Percentiles rank a stretch among this genome's conserved stretches.
Conservation (phyloP, 768 basidiomycete genomes). For the Leccinum imitatum region DNA sequence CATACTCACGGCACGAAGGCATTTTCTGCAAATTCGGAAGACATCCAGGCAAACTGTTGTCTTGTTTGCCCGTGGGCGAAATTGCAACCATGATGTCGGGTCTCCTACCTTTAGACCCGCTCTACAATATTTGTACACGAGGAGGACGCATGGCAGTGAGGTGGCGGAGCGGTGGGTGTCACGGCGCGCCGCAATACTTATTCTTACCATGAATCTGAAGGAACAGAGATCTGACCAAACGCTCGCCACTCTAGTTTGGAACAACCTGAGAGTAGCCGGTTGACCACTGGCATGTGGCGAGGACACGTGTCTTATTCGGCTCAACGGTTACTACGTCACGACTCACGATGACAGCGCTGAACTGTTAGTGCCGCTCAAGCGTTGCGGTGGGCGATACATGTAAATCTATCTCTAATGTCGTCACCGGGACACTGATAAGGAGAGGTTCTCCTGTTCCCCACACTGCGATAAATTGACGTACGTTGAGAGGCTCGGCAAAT, state of each 20-base stretch:
- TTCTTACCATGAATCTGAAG: conserved; percentile 11
- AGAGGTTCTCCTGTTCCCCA: neutral
- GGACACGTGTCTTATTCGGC: conserved; percentile 10
- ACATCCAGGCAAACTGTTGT: neutral
- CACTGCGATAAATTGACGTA: neutral
- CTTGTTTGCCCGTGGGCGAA: conserved; percentile 5
- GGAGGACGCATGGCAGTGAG: conserved; percentile 4
- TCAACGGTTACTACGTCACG: neutral
- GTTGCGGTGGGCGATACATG: neutral
- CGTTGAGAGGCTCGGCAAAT: conserved; percentile 8
- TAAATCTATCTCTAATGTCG: neutral
- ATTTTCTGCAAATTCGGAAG: neutral
- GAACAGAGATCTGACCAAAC: conserved; percentile 13
- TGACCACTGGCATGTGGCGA: conserved; percentile 16
- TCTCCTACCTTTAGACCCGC: neutral
- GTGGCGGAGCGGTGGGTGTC: conserved; percentile 1
- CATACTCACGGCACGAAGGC: conserved; percentile 1
- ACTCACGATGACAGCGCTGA: neutral
- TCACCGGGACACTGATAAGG: neutral
- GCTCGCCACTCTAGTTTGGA: conserved; percentile 3
- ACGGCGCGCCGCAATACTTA: conserved; percentile 7
- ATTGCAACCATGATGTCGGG: neutral
- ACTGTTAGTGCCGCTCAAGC: neutral
- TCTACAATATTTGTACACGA: conserved; percentile 12
- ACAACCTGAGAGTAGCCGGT: neutral